phyloP scores from a whole-genome alignment of 768 basidiomycete species.

The Mycena venus region DNA sequence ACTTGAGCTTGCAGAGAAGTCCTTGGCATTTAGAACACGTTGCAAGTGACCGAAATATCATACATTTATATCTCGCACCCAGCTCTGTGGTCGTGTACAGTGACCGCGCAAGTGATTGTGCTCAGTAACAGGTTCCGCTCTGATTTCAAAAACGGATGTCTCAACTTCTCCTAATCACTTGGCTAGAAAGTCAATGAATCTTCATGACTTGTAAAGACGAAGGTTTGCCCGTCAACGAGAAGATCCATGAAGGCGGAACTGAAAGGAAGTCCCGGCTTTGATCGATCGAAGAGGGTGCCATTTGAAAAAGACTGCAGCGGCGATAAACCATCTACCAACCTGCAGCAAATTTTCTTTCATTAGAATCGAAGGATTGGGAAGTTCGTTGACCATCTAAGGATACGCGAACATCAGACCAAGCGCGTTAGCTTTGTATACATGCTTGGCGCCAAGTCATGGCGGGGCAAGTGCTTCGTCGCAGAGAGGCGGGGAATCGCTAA shows the following conservation, averaged over 20 bases:
- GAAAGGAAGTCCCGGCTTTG: background rate
- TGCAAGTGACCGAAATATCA: background rate
- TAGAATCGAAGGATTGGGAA: background rate
- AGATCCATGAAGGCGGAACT: background rate
- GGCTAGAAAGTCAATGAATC: background rate
- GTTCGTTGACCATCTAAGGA: background rate
- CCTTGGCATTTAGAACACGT: slow-evolving; percentile 2
- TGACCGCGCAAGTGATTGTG: background rate
- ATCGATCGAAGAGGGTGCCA: background rate
- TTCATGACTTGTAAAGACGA: background rate
- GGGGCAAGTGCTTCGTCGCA: background rate
- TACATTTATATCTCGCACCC: background rate
- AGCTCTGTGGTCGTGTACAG: background rate
- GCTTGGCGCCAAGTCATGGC: background rate
- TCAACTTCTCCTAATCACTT: background rate
- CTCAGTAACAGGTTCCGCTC: background rate
- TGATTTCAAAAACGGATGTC: background rate
- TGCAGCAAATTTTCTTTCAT: background rate
- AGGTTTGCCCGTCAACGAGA: background rate
- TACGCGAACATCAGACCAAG: background rate
- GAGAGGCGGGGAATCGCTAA: background rate
- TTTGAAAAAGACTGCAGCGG: no score
- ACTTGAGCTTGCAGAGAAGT: background rate
- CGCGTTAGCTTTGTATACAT: background rate
- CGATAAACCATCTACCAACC: no score